phyloP scores from a whole-genome alignment of 2,329 filamentous ascomycete species.

The Nannizzia gypsea region DNA sequence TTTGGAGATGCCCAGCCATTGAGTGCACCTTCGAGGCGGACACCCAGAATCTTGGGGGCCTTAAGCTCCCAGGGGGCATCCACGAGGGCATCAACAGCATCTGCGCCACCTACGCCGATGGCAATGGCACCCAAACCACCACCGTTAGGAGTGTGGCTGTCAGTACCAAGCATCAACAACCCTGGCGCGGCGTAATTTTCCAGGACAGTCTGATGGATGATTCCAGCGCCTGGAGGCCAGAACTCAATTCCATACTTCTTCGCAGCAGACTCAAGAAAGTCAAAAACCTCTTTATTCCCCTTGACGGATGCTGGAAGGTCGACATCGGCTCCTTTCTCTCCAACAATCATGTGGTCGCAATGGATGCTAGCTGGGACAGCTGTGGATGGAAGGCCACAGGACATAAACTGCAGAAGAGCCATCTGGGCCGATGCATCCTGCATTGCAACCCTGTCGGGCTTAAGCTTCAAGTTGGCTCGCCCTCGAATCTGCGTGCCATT shows the following conservation, averaged over 20 bases:
- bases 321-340: conserved; percentile 73
- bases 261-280: conserved; percentile 86
- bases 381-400: conserved; percentile 75
- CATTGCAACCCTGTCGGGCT: conserved; percentile 96
- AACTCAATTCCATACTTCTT: conserved; percentile 92
- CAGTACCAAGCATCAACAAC: conserved; percentile 96
- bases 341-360: conserved; percentile 98
- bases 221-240: conserved; percentile 86
- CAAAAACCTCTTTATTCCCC: conserved; percentile 93
- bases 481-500: conserved; percentile 77
- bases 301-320: conserved; percentile 77
- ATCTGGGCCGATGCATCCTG: conserved; percentile 98
- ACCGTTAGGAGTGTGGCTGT: conserved; percentile 96
- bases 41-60: conserved; percentile 80
- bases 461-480: conserved; percentile 86
- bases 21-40: conserved; percentile 70
- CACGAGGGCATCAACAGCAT: conserved; percentile 92
- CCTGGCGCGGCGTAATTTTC: conserved; percentile 98
- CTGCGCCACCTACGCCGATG: conserved; percentile 92
- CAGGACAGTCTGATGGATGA: conserved; percentile 94
- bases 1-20: conserved; percentile 89
- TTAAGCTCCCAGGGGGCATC: conserved; percentile 97
- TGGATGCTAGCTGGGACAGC: conserved; percentile 95
- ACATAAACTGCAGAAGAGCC: conserved; percentile 98
- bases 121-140: conserved; percentile 86